Evolutionary conservation across 2,329 filamentous ascomycete genomes (phyloP).

Genomic region (Metarhizium rileyi): DNA sequence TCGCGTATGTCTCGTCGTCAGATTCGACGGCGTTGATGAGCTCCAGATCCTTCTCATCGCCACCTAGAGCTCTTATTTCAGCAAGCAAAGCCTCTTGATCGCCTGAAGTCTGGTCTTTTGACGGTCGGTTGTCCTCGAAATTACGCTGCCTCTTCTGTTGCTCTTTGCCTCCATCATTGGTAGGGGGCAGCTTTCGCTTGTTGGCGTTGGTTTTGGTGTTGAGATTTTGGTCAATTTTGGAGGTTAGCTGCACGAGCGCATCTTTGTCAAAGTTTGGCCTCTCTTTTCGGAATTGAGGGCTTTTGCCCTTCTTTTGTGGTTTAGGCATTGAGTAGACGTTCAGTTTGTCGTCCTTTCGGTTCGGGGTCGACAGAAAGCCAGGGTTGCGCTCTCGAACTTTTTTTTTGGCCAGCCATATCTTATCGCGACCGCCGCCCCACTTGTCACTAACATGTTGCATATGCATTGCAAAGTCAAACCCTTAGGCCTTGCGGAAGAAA

Average conservation of each 20-base stretch:
- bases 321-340: constrained; percentile 20
- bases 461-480: too few species aligned
- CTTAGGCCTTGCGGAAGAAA: too few species aligned
- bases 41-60: constrained; percentile 54
- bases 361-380: neutral
- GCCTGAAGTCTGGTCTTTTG: constrained; percentile 17
- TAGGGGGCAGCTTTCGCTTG: constrained; percentile 35
- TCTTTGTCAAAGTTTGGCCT: constrained; percentile 34
- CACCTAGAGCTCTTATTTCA: constrained; percentile 56
- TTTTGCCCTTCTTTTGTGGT: constrained; percentile 28
- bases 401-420: constrained; percentile 10
- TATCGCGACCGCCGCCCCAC: constrained; percentile 11
- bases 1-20: constrained; percentile 26
- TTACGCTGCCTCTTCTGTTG: constrained; percentile 29
- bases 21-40: constrained; percentile 45
- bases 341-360: neutral
- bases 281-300: constrained; percentile 14
- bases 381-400: constrained; percentile 6
- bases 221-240: constrained; percentile 46
- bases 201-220: constrained; percentile 25
- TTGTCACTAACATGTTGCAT: too few species aligned
- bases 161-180: constrained; percentile 22
- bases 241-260: constrained; percentile 43
- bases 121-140: constrained; percentile 11
- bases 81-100: constrained; percentile 39